phyloP scores from a whole-genome alignment of 441 rosid species.

The Biscutella laevigata region DNA sequence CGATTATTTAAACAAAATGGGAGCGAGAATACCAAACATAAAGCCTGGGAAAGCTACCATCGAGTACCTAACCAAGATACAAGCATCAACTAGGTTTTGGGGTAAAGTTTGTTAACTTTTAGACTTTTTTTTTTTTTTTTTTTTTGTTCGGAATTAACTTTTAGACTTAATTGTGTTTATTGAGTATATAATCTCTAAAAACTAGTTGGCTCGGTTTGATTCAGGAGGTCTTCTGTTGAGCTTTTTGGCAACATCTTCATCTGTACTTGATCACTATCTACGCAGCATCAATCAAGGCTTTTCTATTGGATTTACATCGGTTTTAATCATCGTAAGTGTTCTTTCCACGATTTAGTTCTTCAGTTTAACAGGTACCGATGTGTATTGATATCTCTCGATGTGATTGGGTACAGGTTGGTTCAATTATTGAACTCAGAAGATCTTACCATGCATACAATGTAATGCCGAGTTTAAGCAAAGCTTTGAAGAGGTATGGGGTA shows the following conservation, averaged over 20 bases:
- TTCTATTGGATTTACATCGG: constrained; percentile 85
- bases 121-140: too few relatives aligned
- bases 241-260: constrained; percentile 75
- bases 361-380: not conserved
- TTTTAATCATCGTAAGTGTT: constrained; percentile 68
- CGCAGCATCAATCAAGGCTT: constrained; percentile 72
- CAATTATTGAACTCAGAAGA: constrained; percentile 88
- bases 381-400: not conserved
- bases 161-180: not conserved
- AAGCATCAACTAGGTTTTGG: constrained; percentile 97
- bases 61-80: constrained; percentile 71
- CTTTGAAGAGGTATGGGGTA: constrained; percentile 66
- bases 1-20: constrained; percentile 90
- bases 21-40: constrained; percentile 85
- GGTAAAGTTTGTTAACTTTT: constrained; percentile 36
- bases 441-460: constrained; percentile 94
- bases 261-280: constrained; percentile 74
- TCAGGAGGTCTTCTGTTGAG: constrained; percentile 82
- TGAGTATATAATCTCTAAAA: not conserved
- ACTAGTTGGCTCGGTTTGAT: constrained; percentile 3
- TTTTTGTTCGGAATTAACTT: too few relatives aligned
- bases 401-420: constrained; percentile 59
- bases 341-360: not conserved
- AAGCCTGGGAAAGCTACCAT: constrained; percentile 97
- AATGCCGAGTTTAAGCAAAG: constrained; percentile 92